These are phyloP conservation scores for Nannizziopsis arthrosporioides DNA, from an alignment of 2,329 filamentous ascomycete species.

Conservation along the genomic window DNA sequence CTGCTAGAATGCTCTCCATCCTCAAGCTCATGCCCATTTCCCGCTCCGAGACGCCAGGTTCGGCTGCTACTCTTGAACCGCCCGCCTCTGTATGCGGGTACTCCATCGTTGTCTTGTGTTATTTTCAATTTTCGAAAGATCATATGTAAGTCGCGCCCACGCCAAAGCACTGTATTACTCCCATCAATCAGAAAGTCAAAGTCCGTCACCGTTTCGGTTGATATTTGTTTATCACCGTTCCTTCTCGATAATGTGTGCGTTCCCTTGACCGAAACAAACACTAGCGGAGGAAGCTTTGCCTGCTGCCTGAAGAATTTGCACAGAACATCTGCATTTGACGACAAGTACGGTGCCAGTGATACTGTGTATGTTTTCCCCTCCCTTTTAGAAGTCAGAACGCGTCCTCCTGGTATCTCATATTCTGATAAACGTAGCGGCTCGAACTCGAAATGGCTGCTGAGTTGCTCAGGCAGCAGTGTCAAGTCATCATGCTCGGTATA, in stretches of 20 bases:
- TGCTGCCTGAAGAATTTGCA: constrained; percentile 21
- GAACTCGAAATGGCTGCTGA: not conserved
- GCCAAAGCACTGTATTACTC: constrained; percentile 16
- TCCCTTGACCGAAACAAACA: constrained; percentile 43
- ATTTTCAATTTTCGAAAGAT: constrained; percentile 14
- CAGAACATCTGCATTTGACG: constrained; percentile 17
- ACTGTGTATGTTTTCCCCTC: constrained; percentile 13
- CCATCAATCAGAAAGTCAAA: constrained; percentile 24
- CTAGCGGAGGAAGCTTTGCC: constrained; percentile 24
- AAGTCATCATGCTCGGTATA: constrained; percentile 11
- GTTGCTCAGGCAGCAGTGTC: not conserved
- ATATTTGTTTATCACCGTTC: constrained; percentile 17
- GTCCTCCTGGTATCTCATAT: constrained; percentile 7
- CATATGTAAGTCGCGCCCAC: constrained; percentile 7
- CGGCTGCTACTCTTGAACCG: constrained; percentile 14
- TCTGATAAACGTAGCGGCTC: not conserved
- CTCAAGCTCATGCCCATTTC: constrained; percentile 1
- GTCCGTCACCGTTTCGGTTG: constrained; percentile 20
- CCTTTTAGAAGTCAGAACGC: constrained; percentile 4
- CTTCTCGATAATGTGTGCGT: constrained; percentile 38
- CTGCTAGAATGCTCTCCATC: not conserved
- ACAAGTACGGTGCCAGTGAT: constrained; percentile 25
- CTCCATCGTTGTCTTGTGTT: constrained; percentile 18
- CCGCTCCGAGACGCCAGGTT: constrained; percentile 6
- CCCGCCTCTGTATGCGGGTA: constrained; percentile 21